Evolutionary conservation across 768 basidiomycete genomes (phyloP).

Genomic region (Tubosaeta sp.): DNA sequence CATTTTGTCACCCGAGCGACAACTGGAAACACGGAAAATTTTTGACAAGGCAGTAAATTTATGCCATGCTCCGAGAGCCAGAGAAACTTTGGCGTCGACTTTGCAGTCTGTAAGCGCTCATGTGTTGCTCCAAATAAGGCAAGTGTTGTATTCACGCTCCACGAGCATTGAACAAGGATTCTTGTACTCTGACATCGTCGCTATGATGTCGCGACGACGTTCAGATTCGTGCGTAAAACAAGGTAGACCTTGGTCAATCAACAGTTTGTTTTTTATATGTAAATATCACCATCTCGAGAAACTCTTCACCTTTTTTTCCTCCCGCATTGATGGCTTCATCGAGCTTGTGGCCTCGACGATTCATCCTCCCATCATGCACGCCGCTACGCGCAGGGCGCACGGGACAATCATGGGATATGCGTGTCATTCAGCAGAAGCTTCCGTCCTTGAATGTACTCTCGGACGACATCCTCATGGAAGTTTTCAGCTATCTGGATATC

Average conservation of each 20-base stretch:
- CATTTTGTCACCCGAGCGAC: no score
- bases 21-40: no score
- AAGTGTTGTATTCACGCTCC: constrained; percentile 21
- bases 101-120: no score
- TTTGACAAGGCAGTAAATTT: no score
- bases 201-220: constrained; percentile 18
- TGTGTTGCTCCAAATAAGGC: constrained; percentile 15
- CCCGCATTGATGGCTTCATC: constrained; percentile 19
- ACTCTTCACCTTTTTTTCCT: constrained; percentile 3
- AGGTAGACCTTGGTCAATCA: constrained; percentile 11
- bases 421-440: constrained; percentile 21
- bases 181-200: constrained; percentile 24
- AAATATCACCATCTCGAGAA: constrained; percentile 11
- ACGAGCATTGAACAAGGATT: constrained; percentile 13
- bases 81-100: no score
- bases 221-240: constrained; percentile 16
- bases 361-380: constrained; percentile 19
- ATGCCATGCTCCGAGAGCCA: no score
- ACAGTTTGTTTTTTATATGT: constrained; percentile 12
- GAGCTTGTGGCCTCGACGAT: constrained; percentile 18
- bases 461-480: constrained; percentile 37
- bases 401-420: constrained; percentile 25
- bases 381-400: constrained; percentile 8
- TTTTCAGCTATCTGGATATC: constrained; percentile 35
- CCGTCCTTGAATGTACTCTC: constrained; percentile 30